Conservation (phyloP, 2,329 filamentous ascomycete genomes). For the Diaporthe australafricana region DNA sequence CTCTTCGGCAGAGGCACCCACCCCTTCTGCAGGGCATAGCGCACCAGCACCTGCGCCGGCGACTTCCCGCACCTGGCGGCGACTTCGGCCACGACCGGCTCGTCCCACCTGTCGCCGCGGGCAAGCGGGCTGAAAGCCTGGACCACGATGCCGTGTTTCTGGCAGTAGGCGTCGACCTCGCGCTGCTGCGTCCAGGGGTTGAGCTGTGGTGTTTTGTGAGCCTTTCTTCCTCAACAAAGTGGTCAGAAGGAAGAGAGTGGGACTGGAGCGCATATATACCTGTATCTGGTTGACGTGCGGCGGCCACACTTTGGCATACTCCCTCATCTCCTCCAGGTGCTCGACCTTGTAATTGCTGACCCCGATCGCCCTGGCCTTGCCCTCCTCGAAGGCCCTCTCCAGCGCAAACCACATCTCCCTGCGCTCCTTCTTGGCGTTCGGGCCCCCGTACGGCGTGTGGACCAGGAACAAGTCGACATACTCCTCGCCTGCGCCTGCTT, state of each 20-base stretch:
- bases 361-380: slow-evolving; percentile 9
- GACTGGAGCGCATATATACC: too few relatives aligned
- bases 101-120: slow-evolving; percentile 71
- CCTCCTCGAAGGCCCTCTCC: slow-evolving; percentile 16
- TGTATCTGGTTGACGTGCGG: slow-evolving; percentile 31
- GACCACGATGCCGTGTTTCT: slow-evolving; percentile 60
- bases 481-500: not conserved
- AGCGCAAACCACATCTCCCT: slow-evolving; percentile 30
- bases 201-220: slow-evolving; percentile 48
- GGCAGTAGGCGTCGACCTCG: slow-evolving; percentile 66
- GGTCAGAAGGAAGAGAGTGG: too few relatives aligned
- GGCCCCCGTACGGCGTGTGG: slow-evolving; percentile 22
- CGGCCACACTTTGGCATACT: slow-evolving; percentile 26
- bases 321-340: slow-evolving; percentile 25
- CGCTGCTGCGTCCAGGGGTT: slow-evolving; percentile 76
- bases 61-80: slow-evolving; percentile 70
- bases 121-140: slow-evolving; percentile 66
- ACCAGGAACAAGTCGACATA: slow-evolving; percentile 30
- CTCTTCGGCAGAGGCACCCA: slow-evolving; percentile 78
- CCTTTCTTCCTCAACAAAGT: too few relatives aligned
- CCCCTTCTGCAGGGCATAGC: slow-evolving; percentile 77
- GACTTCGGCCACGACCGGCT: slow-evolving; percentile 66
- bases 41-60: slow-evolving; percentile 74
- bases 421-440: not conserved
- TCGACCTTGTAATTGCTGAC: slow-evolving; percentile 28